Percentiles rank a stretch among this genome's conserved stretches.
phyloP scores from a whole-genome alignment of 805 yeast species.

The Yarrowia bubula region DNA sequence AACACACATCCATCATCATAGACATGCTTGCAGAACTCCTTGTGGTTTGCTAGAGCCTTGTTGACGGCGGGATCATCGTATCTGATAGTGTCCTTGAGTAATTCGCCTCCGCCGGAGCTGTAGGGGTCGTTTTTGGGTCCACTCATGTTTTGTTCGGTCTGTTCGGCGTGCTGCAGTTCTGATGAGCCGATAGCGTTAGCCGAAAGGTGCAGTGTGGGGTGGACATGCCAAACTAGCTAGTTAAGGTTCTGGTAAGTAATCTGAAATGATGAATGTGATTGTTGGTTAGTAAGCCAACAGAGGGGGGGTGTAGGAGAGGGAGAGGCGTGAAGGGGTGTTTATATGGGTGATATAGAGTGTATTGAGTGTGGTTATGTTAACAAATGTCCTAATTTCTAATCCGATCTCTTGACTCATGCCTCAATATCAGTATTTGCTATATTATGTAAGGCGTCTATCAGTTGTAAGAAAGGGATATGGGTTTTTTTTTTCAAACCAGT shows the following conservation, averaged over 20 bases:
- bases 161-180: background rate
- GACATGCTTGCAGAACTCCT: conserved; percentile 23
- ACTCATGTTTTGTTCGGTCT: background rate
- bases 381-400: too few relatives aligned
- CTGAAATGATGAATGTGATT: background rate
- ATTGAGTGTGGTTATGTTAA: background rate
- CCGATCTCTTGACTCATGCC: too few relatives aligned
- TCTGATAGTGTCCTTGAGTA: conserved; percentile 15
- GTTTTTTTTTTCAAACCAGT: too few relatives aligned
- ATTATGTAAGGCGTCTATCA: too few relatives aligned
- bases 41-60: conserved; percentile 19
- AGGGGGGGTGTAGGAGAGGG: background rate
- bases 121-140: conserved; percentile 1
- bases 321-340: background rate
- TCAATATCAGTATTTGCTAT: too few relatives aligned
- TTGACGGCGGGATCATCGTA: conserved; percentile 21
- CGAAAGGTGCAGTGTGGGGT: conserved; percentile 3
- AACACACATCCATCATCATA: conserved; percentile 34
- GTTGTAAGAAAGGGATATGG: too few relatives aligned
- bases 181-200: conserved; percentile 24
- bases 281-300: background rate
- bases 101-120: conserved; percentile 5
- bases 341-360: background rate
- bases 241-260: conserved; percentile 2
- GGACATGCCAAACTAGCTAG: background rate